Conservation (phyloP, 2,329 filamentous ascomycete species). For the Tolypocladium tundrense region DNA sequence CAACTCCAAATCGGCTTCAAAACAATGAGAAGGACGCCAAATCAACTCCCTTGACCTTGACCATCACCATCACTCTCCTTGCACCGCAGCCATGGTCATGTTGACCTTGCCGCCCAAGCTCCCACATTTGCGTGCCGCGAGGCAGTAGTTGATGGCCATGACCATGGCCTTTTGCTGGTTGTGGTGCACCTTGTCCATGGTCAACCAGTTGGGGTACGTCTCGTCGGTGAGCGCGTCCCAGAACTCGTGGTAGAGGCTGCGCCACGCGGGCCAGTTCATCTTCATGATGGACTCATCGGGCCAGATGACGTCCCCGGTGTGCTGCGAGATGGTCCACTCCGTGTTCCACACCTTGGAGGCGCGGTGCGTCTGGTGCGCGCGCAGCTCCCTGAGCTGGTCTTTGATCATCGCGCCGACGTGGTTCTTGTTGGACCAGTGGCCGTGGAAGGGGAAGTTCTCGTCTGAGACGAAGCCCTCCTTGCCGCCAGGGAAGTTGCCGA, state of each 20-base stretch:
- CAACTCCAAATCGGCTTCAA: no score
- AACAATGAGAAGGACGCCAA: no score
- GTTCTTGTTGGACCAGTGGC: constrained; percentile 13
- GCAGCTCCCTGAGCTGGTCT: constrained; percentile 12
- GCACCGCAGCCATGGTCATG: background rate
- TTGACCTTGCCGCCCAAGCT: constrained; percentile 10
- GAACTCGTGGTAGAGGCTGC: constrained; percentile 9
- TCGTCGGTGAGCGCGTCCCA: constrained; percentile 13
- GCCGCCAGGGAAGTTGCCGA: constrained; percentile 12
- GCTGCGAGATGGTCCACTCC: constrained; percentile 17
- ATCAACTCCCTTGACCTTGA: no score
- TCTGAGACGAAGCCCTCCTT: constrained; percentile 16
- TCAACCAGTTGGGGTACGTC: constrained; percentile 22
- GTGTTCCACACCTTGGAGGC: constrained; percentile 9
- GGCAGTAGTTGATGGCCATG: constrained; percentile 19
- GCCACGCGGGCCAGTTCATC: constrained; percentile 10
- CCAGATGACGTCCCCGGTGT: background rate
- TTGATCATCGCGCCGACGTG: constrained; percentile 3
- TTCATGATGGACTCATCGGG: constrained; percentile 3
- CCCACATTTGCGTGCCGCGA: constrained; percentile 16
- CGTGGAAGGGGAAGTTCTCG: constrained; percentile 12
- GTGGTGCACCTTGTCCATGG: constrained; percentile 16
- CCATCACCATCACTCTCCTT: background rate
- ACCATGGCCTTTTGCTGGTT: constrained; percentile 13
- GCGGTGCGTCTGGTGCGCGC: constrained; percentile 4